Conservation (phyloP, 2,329 filamentous ascomycete species). For the Monosporascus sp. region DNA sequence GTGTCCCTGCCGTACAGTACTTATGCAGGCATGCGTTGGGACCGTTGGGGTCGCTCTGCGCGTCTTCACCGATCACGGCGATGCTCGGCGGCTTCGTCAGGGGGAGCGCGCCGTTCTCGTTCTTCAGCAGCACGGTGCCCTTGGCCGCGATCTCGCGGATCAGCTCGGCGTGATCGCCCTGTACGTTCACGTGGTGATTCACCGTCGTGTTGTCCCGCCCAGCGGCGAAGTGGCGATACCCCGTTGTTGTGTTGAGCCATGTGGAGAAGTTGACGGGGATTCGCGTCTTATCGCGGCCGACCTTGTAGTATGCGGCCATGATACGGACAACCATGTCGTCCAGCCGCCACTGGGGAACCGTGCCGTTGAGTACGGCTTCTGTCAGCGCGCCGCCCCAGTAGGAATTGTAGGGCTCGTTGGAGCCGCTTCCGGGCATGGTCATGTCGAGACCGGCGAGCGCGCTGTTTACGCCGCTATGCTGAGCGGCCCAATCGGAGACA, state of each 20-base stretch:
- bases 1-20: conserved; percentile 51
- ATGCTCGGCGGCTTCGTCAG: conserved; percentile 63
- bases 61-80: conserved; percentile 76
- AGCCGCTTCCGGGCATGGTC: conserved; percentile 36
- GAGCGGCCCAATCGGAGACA: conserved; percentile 71
- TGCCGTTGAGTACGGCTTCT: conserved; percentile 15
- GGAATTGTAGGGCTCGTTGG: conserved; percentile 19
- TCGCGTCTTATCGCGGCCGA: conserved; percentile 46
- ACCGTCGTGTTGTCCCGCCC: conserved; percentile 59
- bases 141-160: conserved; percentile 75
- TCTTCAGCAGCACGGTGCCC: conserved; percentile 78
- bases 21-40: conserved; percentile 74
- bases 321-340: conserved; percentile 85
- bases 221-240: conserved; percentile 59
- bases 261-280: conserved; percentile 75
- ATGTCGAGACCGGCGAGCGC: conserved; percentile 37
- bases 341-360: conserved; percentile 15
- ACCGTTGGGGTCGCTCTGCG: conserved; percentile 67
- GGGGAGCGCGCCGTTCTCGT: conserved; percentile 35
- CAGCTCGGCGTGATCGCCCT: conserved; percentile 65
- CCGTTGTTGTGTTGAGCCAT: conserved; percentile 74
- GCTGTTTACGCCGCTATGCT: conserved; percentile 54
- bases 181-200: conserved; percentile 73
- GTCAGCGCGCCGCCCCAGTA: conserved; percentile 21
- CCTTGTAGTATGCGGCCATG: conserved; percentile 64